Base-by-base conservation (phyloP, 176 grass and related monocot genomes). In the Puya raimondii region DNA sequence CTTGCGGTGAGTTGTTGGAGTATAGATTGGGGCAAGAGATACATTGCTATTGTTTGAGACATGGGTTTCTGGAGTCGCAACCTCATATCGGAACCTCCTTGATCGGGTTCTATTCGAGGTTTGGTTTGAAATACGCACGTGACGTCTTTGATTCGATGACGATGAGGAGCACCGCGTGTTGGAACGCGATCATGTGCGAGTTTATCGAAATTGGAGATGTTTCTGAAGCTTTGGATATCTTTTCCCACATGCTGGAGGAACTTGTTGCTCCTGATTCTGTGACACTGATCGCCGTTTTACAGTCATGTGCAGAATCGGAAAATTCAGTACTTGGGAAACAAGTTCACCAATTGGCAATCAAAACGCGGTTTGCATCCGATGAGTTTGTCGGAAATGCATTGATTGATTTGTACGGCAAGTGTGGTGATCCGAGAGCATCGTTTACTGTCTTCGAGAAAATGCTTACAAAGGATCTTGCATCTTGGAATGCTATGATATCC, bases 11-110 rank as follows among this genome's bases (percentile, higher is more conserved):
- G 64, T 66, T 76, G 73, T 1, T 12, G 10, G n/a, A 67, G 49
- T 67, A 65, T 18, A 76, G 73, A 50, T 49, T 66, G 23, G 73
- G 73, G 64, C 49, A 76, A 54, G 49, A 25, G 25, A 51, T 29
- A 17, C 73, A 76, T 56, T 67, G 73, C 73, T 76, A 76, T 76
- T 66, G 73, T 67, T 66, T 76, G 63, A 66, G 73, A 29, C 49
- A 10, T 53, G 73, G 64, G 73, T 66, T 75, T 66, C 15, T 75
- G 11, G 49, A 54, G 48, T 50, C 17, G 13, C 20, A 75, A 9
- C 73, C 73, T 12, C 61, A 75, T 51, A 50, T 75, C 5, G 73
- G 73, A 63, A 66, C 73, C n/a, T 53, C 64, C 21, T 67, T 75
- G 64, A 75, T 75, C 47, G 49, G 73, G 11, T 66, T 76, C 50